Percentiles rank a stretch among this genome's conserved stretches.
Evolutionary conservation across 768 basidiomycete species (phyloP).

Genomic region (Rhodotorula kratochvilovae): DNA sequence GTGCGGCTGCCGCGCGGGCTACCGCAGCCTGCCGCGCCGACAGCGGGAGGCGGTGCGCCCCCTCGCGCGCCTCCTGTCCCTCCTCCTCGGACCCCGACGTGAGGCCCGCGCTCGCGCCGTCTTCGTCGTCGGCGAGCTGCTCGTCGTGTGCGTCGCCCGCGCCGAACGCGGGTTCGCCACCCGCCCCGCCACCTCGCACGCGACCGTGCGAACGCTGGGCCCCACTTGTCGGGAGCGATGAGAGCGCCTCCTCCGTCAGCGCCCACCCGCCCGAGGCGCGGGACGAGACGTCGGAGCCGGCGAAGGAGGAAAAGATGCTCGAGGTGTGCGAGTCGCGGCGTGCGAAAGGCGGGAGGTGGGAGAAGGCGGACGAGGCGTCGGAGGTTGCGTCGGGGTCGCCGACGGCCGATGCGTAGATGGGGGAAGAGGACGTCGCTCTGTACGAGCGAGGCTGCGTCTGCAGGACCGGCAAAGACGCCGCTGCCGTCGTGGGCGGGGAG

Average conservation of each 20-base stretch:
- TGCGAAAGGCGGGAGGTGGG: not conserved
- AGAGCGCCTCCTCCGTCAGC: slow-evolving; percentile 1
- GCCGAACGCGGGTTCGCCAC: not conserved
- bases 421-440: not conserved
- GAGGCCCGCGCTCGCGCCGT: not conserved
- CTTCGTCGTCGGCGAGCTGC: not conserved
- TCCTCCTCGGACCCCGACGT: not conserved
- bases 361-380: not conserved
- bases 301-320: not conserved
- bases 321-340: not conserved
- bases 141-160: too few species aligned
- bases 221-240: not conserved
- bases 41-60: not conserved
- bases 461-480: not conserved
- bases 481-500: not conserved
- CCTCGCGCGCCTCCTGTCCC: not conserved
- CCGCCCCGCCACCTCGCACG: not conserved
- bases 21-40: not conserved
- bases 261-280: not conserved
- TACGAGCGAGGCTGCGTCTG: not conserved
- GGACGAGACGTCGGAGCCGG: not conserved
- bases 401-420: not conserved
- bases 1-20: not conserved
- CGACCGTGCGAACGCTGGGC: not conserved
- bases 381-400: not conserved